Conservation (phyloP, 176 grass and related monocot genomes). For the Chrysopogon serrulatus region DNA sequence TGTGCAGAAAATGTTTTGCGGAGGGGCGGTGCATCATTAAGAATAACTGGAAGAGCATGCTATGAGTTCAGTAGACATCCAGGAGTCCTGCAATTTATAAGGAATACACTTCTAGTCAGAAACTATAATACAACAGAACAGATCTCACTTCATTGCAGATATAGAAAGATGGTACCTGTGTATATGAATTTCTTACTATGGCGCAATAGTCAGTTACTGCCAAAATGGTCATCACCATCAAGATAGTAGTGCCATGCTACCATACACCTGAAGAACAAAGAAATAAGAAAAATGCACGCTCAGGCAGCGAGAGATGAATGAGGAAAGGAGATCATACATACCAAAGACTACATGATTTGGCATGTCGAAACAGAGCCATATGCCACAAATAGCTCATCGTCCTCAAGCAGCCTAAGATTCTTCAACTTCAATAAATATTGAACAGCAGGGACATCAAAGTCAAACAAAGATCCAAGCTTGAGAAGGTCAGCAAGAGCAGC, state of each 20-base stretch:
- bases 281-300: too few relatives aligned
- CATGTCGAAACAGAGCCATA: background rate
- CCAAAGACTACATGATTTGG: background rate
- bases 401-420: conserved; percentile 13
- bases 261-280: background rate
- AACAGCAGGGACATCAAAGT: conserved; percentile 36
- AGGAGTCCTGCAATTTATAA: too few relatives aligned
- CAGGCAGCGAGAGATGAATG: background rate
- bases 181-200: too few relatives aligned
- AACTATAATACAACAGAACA: too few relatives aligned
- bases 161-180: too few relatives aligned
- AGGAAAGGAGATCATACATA: background rate
- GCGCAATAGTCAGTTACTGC: too few relatives aligned
- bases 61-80: too few relatives aligned
- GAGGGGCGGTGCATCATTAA: background rate
- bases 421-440: conserved; percentile 38
- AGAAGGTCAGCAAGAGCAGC: conserved; percentile 33
- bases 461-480: conserved; percentile 25
- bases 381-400: background rate
- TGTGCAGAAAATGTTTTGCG: background rate
- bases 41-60: background rate
- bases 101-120: too few relatives aligned
- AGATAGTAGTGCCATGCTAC: background rate
- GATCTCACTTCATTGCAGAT: too few relatives aligned
- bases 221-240: too few relatives aligned